Evolutionary conservation across 805 yeast genomes (phyloP).

Genomic region (Kregervanrija delftensis): DNA sequence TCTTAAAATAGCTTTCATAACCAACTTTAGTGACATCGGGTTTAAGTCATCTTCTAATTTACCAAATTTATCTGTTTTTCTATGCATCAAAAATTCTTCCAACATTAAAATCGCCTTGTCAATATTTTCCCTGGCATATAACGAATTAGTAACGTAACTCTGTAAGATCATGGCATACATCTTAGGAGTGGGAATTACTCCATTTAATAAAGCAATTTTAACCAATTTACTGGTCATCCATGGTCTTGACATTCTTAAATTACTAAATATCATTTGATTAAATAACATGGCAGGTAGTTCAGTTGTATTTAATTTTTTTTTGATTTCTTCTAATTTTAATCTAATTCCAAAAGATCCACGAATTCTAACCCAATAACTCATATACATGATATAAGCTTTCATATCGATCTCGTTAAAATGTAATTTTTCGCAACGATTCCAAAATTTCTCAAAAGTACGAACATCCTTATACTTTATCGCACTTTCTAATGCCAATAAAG

Average conservation of each 20-base stretch:
- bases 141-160: constrained; percentile 13
- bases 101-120: constrained; percentile 16
- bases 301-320: constrained; percentile 4
- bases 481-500: constrained; percentile 18
- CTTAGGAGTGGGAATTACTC: constrained; percentile 13
- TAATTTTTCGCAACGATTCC: constrained; percentile 12
- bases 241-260: constrained; percentile 13
- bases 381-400: constrained; percentile 14
- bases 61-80: constrained; percentile 17
- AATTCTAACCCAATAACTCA: constrained; percentile 17
- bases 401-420: constrained; percentile 9
- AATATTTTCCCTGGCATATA: constrained; percentile 12
- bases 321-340: constrained; percentile 12
- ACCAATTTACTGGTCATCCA: constrained; percentile 15
- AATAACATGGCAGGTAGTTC: constrained; percentile 16
- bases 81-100: constrained; percentile 17
- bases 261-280: constrained; percentile 22
- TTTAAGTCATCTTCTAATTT: constrained; percentile 18
- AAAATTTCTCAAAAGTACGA: constrained; percentile 13
- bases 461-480: constrained; percentile 13
- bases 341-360: constrained; percentile 12
- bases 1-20: constrained; percentile 15
- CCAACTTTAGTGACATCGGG: constrained; percentile 19
- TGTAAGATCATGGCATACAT: constrained; percentile 24
- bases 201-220: constrained; percentile 12